Base-by-base conservation (phyloP, 495 filamentous ascomycete species). In the Podospora appendiculata region DNA sequence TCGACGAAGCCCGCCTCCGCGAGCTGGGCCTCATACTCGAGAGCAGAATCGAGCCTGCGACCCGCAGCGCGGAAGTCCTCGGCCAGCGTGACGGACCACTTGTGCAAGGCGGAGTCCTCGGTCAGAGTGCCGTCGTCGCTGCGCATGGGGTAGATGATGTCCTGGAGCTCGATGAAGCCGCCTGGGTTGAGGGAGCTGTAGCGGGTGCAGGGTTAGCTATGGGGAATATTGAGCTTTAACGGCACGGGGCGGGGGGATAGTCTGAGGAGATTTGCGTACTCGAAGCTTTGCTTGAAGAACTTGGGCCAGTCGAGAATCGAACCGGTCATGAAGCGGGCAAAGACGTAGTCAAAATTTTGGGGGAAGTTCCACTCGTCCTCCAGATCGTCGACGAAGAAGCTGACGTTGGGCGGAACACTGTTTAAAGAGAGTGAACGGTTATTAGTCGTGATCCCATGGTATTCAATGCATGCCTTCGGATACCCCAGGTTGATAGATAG, bases 341-440 rank as follows among this genome's bases (percentile, higher is more conserved):
- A 67, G 49, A 80, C 71, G 54, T 67, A 74, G 66, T 79, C 74
- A 51, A 77, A 79, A 47, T 62, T 56, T 17, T 65, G 44, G 18
- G 40, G 33, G 50, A 70, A 79, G n/a, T 68, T 58, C 73, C 73
- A 76, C 9, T 63, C 55, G 40, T 67, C 61, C 58, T 74, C 70
- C 17, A 66, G 43, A 45, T 75, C 73, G 49, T 74, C 73, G 44
- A 75, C 58, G 17, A 67, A 57, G 62, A 65, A 75, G 56, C 40
- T 25, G 34, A 66, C 55, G 51, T 72, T 70, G 6, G 63, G 67
- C 0, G 59, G 65, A 4, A 55, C 59, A 42, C 64, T 69, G 13
- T 45, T 45, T 32, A 14, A 18, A 14, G n/a, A 17, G 46, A 8
- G 14, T 5, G 14, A 25, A 14, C 14, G 18, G 25, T 25, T 5